Conservation (phyloP, 2,329 filamentous ascomycete species). For the Nothomitra cinnamomea region DNA sequence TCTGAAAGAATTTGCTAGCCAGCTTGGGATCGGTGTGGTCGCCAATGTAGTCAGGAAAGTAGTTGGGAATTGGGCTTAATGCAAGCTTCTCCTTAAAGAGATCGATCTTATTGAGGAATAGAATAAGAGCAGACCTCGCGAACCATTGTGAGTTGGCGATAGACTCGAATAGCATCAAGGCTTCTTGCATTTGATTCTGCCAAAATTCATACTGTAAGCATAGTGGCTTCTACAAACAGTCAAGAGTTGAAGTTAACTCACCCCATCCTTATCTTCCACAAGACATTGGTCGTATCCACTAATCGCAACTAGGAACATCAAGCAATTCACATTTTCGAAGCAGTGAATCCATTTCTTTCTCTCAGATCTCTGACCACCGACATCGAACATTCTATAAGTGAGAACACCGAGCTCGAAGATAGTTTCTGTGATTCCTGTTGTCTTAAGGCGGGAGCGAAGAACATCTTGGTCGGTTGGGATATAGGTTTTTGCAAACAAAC, state of each 20-base stretch:
- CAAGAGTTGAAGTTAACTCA: conserved; percentile 21
- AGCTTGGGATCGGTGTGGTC: conserved; percentile 54
- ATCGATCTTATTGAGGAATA: conserved; percentile 63
- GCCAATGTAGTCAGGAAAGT: conserved; percentile 63
- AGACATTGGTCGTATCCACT: conserved; percentile 94
- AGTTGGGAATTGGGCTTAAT: conserved; percentile 58
- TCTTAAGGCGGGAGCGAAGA: conserved; percentile 90
- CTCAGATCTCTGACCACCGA: conserved; percentile 87
- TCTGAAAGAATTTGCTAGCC: conserved; percentile 64
- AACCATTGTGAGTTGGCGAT: conserved; percentile 60
- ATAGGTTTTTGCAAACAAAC: conserved; percentile 60
- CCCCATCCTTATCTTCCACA: conserved; percentile 89
- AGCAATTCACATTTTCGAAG: conserved; percentile 84
- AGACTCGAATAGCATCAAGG: conserved; percentile 52
- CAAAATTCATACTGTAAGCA: conserved; percentile 30
- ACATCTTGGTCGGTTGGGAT: conserved; percentile 85
- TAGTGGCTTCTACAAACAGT: neutral
- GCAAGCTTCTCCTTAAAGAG: conserved; percentile 59
- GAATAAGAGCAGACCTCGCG: conserved; percentile 54
- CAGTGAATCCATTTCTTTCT: conserved; percentile 99
- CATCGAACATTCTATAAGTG: conserved; percentile 95
- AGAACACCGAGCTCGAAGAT: conserved; percentile 89
- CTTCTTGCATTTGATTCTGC: conserved; percentile 82
- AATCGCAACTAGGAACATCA: conserved; percentile 86
- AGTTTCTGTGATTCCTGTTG: conserved; percentile 91